These are phyloP conservation scores for Xylaria hypoxylon DNA, from an alignment of 2,329 filamentous ascomycete genomes.

Conservation along the genomic window DNA sequence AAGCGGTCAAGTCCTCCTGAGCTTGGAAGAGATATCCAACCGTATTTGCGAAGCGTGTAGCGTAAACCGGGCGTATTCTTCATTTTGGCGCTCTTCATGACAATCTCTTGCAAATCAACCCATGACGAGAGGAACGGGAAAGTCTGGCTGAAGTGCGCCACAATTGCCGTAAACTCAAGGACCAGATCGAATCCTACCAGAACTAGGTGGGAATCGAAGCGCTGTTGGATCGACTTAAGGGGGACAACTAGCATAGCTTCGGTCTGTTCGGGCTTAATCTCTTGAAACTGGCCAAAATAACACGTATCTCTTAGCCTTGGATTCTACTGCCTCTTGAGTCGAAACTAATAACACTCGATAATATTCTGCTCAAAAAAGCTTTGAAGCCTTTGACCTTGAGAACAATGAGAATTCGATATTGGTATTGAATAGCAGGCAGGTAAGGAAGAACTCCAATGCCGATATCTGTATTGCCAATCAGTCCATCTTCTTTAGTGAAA, in stretches of 20 bases:
- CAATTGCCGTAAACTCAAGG: conserved; percentile 28
- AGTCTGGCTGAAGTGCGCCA: conserved; percentile 20
- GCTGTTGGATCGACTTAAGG: conserved; percentile 13
- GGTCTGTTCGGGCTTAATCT: conserved; percentile 29
- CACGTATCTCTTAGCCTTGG: conserved; percentile 23
- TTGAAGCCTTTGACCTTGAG: conserved; percentile 15
- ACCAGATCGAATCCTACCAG: conserved; percentile 29
- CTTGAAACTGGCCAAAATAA: conserved; percentile 23
- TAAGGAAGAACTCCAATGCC: conserved; percentile 29
- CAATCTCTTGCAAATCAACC: conserved; percentile 35
- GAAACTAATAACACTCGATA: conserved; percentile 31
- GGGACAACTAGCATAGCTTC: conserved; percentile 21
- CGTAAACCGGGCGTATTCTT: conserved; percentile 17
- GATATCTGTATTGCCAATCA: conserved; percentile 30
- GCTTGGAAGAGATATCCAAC: conserved; percentile 32
- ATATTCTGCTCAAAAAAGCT: conserved; percentile 22
- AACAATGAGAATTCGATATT: background rate
- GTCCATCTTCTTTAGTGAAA: conserved; percentile 4
- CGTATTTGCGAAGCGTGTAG: conserved; percentile 32
- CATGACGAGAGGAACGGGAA: conserved; percentile 31
- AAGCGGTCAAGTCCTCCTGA: conserved; percentile 21
- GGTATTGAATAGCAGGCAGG: conserved; percentile 1
- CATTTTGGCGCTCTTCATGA: conserved; percentile 6
- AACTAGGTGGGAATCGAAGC: conserved; percentile 11
- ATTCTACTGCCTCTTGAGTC: conserved; percentile 21